Conservation (phyloP, 176 grass and related monocot genomes). For the Luzula sylvatica region DNA sequence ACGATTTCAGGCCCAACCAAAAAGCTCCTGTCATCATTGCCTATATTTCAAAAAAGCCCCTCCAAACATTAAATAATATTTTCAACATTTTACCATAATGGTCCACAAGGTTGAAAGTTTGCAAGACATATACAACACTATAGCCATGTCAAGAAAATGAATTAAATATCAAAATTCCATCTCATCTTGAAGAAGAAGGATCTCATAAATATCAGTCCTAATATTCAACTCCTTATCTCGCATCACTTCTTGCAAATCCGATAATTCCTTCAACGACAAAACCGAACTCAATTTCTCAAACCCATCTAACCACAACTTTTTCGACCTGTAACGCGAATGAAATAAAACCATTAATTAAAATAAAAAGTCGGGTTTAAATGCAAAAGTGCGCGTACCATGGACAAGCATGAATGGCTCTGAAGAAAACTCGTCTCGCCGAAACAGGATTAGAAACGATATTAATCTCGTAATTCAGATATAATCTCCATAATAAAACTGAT, state of each 20-base stretch:
- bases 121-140: too few relatives aligned
- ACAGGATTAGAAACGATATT: slow-evolving; percentile 56
- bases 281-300: slow-evolving; percentile 69
- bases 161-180: slow-evolving; percentile 28
- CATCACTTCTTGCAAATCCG: slow-evolving; percentile 99
- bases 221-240: slow-evolving; percentile 79
- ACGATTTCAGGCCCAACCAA: neutral
- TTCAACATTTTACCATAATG: too few relatives aligned
- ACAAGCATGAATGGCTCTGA: slow-evolving; percentile 98
- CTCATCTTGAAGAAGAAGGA: slow-evolving; percentile 76
- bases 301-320: slow-evolving; percentile 93
- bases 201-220: slow-evolving; percentile 92
- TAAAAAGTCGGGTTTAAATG: neutral
- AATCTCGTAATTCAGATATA: slow-evolving; percentile 71
- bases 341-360: neutral
- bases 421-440: slow-evolving; percentile 69
- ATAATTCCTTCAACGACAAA: slow-evolving; percentile 72
- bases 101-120: too few relatives aligned
- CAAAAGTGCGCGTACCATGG: slow-evolving; percentile 67
- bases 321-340: slow-evolving; percentile 43
- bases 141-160: neutral
- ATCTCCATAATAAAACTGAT: slow-evolving; percentile 82
- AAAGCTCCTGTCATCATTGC: neutral
- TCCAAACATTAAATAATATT: too few relatives aligned
- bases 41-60: neutral